A percentile compares a stretch with the other conserved stretches of the same genome.
Evolutionary conservation across 1,139 yeast genomes (phyloP).

Genomic region (Pneumocystis sp.): DNA sequence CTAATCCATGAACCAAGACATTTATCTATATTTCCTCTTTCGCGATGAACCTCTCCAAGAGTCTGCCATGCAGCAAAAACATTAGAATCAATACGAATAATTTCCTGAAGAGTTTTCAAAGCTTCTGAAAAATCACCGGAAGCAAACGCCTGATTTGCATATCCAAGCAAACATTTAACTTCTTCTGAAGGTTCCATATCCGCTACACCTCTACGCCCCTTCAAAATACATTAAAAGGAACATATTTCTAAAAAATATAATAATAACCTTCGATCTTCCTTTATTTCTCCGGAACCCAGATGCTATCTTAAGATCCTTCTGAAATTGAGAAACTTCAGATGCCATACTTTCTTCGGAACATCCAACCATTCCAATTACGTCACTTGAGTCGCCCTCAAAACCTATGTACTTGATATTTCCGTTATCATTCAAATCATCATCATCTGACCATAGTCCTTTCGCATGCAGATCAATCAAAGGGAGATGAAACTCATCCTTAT

Average conservation of each 20-base stretch:
- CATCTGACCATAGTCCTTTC: slow-evolving; percentile 2
- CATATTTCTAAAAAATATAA: not conserved
- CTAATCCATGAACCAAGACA: slow-evolving; percentile 71
- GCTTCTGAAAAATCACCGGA: slow-evolving; percentile 52
- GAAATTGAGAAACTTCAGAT: slow-evolving; percentile 19
- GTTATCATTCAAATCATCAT: slow-evolving; percentile 3
- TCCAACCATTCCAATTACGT: slow-evolving; percentile 20
- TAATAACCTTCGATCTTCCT: slow-evolving; percentile 2
- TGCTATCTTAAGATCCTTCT: slow-evolving; percentile 27
- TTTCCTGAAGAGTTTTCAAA: slow-evolving; percentile 50
- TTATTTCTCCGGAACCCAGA: slow-evolving; percentile 10
- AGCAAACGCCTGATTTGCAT: slow-evolving; percentile 71
- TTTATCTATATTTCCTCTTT: slow-evolving; percentile 49
- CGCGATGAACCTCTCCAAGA: slow-evolving; percentile 67
- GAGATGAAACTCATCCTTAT: not conserved
- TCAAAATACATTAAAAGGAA: not conserved
- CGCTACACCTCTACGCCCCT: slow-evolving; percentile 10
- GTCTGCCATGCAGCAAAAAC: slow-evolving; percentile 75
- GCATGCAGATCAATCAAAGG: not conserved
- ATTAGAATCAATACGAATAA: slow-evolving; percentile 58
- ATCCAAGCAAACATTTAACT: slow-evolving; percentile 46
- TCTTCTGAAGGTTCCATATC: slow-evolving; percentile 43
- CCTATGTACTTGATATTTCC: slow-evolving; percentile 12
- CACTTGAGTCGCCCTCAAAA: slow-evolving; percentile 16
- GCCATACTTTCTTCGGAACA: slow-evolving; percentile 17